These are phyloP conservation scores for Arachis monticola DNA, from an alignment of 331 rosid genomes.

Conservation along the genomic window DNA sequence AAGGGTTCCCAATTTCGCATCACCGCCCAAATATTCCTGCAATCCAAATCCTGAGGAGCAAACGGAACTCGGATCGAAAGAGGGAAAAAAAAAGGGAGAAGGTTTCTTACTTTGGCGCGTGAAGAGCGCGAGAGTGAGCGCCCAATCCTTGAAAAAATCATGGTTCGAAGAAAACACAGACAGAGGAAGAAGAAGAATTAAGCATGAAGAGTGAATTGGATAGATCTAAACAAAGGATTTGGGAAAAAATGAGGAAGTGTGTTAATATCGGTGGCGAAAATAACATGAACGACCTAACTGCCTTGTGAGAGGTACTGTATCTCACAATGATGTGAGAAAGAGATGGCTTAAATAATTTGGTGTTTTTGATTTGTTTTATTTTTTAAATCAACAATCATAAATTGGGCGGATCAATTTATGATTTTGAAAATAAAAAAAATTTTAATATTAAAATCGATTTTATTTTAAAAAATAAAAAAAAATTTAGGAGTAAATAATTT, in stretches of 20 bases:
- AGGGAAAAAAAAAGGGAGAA: not conserved
- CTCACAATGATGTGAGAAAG: too few relatives aligned
- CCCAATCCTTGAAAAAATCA: constrained; percentile 71
- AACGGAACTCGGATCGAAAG: not conserved
- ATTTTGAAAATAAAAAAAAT: too few relatives aligned
- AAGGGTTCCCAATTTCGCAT: constrained; percentile 49
- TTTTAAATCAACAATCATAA: too few relatives aligned
- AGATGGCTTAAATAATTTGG: too few relatives aligned
- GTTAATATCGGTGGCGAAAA: not conserved
- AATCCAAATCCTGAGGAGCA: not conserved
- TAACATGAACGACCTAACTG: too few relatives aligned
- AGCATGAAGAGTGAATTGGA: not conserved
- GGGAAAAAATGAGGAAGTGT: not conserved
- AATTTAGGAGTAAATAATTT: too few relatives aligned
- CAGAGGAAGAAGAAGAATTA: not conserved
- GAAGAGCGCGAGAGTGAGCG: constrained; percentile 74
- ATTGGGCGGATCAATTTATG: too few relatives aligned
- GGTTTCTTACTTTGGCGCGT: constrained; percentile 55
- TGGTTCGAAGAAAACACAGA: constrained; percentile 32
- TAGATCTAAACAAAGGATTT: not conserved
- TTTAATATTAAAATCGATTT: too few relatives aligned
- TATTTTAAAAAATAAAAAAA: too few relatives aligned
- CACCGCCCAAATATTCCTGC: constrained; percentile 59
- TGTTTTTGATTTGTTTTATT: too few relatives aligned
- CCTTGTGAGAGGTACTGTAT: too few relatives aligned